Base-by-base conservation (phyloP, 208 protist species). In the Leishmania martiniquensis region DNA sequence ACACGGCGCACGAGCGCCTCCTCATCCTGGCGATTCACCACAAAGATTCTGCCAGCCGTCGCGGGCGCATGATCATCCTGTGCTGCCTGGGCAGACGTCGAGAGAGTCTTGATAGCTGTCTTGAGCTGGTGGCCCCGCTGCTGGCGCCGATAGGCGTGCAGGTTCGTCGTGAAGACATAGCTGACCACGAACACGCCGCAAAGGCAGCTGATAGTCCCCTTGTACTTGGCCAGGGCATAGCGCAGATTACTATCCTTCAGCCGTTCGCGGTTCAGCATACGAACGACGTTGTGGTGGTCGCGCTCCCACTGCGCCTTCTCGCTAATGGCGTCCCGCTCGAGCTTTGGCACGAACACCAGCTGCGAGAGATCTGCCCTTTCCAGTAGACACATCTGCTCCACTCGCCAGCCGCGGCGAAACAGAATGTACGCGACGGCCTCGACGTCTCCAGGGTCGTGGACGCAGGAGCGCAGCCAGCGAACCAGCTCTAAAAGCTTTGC, bases 211-310 rank as follows among this genome's bases (percentile, higher is more conserved):
- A 94, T 88, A 17, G 86, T 85, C 62, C 88, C 88, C 66, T 89
- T 91, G 85, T 94, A 94, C 83, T 91, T 94, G 68, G 83, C 75
- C 15, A 94, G 72, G 34, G 83, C 75, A 74, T 92, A 92, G 34
- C 86, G 85, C 25, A 82, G 83, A 63, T 90, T 85, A 10, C 85
- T 60, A 34, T 92, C 90, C 83, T 92, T 92, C 17, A 92, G 71
- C 0, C 88, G 88, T 73, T 92, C 90, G 32, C 82, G 60, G 29
- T 80, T 71, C 54, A 90, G 59, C 34, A 85, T 71, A 22, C 90
- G 87, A 25, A 87, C 51, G 17, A 89, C 82, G 52, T 83, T 73
- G 78, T 85, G 82, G 78, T 89, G 81, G 57, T 94, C 90, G 22
- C 86, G 78, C 78, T 94, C 90, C 88, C 85, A 88, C 69, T 91